Evolutionary conservation across 495 filamentous ascomycete species (phyloP).

Genomic region (Neurospora sp.): DNA sequence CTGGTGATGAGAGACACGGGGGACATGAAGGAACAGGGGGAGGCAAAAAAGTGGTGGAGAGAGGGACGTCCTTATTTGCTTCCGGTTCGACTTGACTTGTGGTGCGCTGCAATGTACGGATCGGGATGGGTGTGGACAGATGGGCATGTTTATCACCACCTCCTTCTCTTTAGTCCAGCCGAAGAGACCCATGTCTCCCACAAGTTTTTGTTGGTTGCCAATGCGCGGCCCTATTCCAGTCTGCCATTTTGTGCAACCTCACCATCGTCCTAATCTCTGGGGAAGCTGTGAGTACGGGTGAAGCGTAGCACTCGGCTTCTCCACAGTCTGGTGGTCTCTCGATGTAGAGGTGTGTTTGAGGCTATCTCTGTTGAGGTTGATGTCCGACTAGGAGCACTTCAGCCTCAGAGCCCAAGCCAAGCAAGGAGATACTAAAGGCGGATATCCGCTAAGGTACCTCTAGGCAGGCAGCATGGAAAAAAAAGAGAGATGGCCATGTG

Average conservation of each 20-base stretch:
- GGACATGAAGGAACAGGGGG: not conserved
- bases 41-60: not conserved
- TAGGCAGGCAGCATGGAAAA: not conserved
- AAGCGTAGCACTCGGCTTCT: constrained; percentile 8
- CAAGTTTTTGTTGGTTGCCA: not conserved
- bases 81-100: not conserved
- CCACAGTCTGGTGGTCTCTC: not conserved
- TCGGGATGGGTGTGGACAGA: not conserved
- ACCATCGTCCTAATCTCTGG: not conserved
- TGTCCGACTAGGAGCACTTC: not conserved
- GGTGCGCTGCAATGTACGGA: not conserved
- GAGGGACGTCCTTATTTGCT: not conserved
- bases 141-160: constrained; percentile 4
- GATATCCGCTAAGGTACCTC: not conserved
- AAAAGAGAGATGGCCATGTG: not conserved
- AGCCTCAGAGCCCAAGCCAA: not conserved
- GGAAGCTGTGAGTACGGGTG: not conserved
- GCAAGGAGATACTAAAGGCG: not conserved
- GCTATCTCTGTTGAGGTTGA: not conserved
- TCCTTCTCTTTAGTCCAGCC: constrained; percentile 9
- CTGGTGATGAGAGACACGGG: not conserved
- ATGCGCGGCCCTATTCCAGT: not conserved
- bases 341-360: not conserved
- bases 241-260: not conserved
- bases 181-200: constrained; percentile 6